Base-by-base conservation (phyloP, 768 basidiomycete species). In the Leucosporidium scottii region DNA sequence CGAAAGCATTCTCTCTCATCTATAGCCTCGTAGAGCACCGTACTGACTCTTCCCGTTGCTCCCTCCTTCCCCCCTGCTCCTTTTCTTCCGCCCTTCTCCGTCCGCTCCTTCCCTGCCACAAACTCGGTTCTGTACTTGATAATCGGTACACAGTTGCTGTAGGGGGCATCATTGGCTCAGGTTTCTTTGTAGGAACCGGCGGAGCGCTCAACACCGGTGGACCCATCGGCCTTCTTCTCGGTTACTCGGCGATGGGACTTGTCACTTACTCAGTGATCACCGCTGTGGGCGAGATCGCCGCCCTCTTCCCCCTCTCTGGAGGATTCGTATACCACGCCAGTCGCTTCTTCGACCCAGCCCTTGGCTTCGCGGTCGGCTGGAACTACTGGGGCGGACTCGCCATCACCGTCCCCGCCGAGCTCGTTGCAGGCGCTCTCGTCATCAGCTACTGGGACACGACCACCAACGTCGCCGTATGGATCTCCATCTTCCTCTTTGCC, bases 331-430 rank as follows among this genome's bases (percentile, higher is more conserved):
- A 59, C 13, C 69, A 70, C 51, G 47, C 73, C 36, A 61, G 48
- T 7, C 63, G 61, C 1, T 73, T 74, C 48, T 64, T 74, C 50
- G 72, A 75, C 51, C 73, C 72, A 23, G 66, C 75, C 4, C 60
- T 76, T 10, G 60, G 77, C 49, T 64, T 70, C 30, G 68, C 65
- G 4, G 39, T 65, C 8, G 68, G 64, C 23, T 71, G 57, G 62
- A 74, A 76, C 67, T 77, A 78, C 66, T 77, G 73, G 74, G 77
- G 4, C 69, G 76, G 75, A 0, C 78, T 73, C 66, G 78, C 77
- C 30, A 77, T 78, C 68, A 79, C 78, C 18, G 13, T 30, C 25
- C 64, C 67, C 13, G 55, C 34, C 50, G 54, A 69, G 17, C 20
- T 59, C 27, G 28, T 49, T 5, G 64, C 67, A 2, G 9, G n/a